Evolutionary conservation across 164 flowering plant genomes (phyloP), one percentile per base, ranked within the genome.

Genomic region (Vitis rupestris): DNA sequence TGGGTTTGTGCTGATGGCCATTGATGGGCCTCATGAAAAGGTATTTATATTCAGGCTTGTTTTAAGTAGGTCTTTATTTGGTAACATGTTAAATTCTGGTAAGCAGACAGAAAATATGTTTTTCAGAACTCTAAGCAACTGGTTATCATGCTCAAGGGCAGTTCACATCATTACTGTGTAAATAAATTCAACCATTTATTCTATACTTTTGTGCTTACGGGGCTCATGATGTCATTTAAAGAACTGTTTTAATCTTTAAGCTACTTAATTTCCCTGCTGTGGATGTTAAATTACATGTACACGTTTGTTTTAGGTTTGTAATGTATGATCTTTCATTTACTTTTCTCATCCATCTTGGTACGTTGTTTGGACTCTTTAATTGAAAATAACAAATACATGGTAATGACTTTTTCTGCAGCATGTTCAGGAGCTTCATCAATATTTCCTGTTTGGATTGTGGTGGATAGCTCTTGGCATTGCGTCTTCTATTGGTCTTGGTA

Each of bases 391-490:
- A 27, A 13, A 7, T 58, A 56, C 37, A 2, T 47, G 29, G 19
- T 53, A 48, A 17, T 69, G 64, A 7, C 47, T 19, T 75, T 31
- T 71, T 67, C n/a, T 85, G 80, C 88, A 93, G 97, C 96, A 94
- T 76, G 74, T 86, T 60, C 86, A 90, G 70, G 97, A 94, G 78
- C 72, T 89, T 47, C 69, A 76, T 49, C 70, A 72, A 53, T 91
- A 87, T 76, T 61, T 87, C 52, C 80, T 72, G 50, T 94, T 83
- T 80, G 86, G 79, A 47, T 59, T 89, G 27, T 94, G 97, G 98
- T 94, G 98, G 98, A 72, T 88, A 56, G 87, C 90, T 63, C 96
- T 94, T 77, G 97, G 98, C 73, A 94, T 94, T 72, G 97, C 97
- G 72, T 94, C 98, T 29, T 91, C 98, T 69, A 90, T 94, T 81